Base-by-base conservation (phyloP, 1,139 yeast genomes). In the Debaryomyces sp. region DNA sequence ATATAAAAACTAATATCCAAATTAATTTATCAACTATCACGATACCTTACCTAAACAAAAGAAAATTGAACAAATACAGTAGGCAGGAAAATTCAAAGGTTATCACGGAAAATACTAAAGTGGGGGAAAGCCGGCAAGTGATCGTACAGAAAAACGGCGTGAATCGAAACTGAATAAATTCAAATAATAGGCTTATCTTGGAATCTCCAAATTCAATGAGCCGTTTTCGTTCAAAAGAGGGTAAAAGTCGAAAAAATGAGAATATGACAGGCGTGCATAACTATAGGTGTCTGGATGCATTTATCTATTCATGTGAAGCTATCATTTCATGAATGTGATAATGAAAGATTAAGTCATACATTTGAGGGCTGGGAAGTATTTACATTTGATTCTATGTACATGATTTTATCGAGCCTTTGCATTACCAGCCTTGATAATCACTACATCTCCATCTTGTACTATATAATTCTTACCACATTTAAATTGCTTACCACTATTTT, bases 361-460 rank as follows among this genome's bases (percentile, higher is more conserved):
- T 32, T 9, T 9, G 35, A 15, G 22, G 15, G 8, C 22, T 17
- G 12, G 21, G 12, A 32, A 5, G 21, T 32, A 21, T 35, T 35
- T 10, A 39, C 23, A 27, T 6, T 18, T n/a, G 17, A 12, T 30
- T 29, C 30, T 41, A 30, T 41, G 22, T 38, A 41, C 36, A 29
- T 41, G 44, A 41, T 13, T 27, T 26, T 43, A 48, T 22, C 54
- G 46, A 15, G 63, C 50, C 46, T 68, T 68, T 1, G 75, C 78
- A n/a, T 70, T 68, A 1, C 67, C 80, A 1, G 83, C 76, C 61
- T 84, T 85, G 61, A 89, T 82, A 26, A 83, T 68, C 35, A 87
- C 66, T 24, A 89, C 78, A 63, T 90, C 96, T 9, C 95, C 92
- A 61, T 89, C 96, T 60, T 86, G 87, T 39, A 89, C 82, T 2